Evolutionary conservation across 2,329 filamentous ascomycete genomes (phyloP).

Genomic region (Drechslerella dactyloides): DNA sequence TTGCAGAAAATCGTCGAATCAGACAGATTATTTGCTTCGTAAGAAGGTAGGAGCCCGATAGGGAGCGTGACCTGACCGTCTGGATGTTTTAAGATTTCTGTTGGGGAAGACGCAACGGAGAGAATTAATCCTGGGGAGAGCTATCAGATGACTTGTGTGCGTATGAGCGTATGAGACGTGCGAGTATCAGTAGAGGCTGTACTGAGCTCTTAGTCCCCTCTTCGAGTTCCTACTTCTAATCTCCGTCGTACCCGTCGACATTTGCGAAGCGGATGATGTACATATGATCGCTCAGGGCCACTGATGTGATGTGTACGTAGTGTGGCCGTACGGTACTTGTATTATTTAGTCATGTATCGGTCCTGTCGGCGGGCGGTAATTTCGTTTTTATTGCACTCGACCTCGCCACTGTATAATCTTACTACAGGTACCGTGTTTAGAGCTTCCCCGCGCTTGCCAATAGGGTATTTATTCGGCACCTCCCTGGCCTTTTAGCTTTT

Average conservation of each 20-base stretch:
- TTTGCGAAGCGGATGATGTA: no score
- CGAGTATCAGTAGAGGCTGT: neutral
- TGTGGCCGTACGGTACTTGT: neutral
- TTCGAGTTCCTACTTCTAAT: neutral
- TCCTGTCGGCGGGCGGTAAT: neutral
- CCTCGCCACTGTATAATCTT: no score
- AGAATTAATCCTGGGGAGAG: no score
- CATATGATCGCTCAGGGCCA: neutral
- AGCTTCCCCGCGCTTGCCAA: no score
- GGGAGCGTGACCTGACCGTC: neutral
- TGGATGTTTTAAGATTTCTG: constrained; percentile 6
- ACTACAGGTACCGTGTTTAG: no score
- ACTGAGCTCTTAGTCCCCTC: neutral
- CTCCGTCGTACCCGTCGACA: neutral
- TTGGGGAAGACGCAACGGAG: constrained; percentile 19
- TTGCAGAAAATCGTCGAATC: neutral
- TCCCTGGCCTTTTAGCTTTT: neutral
- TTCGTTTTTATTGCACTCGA: no score
- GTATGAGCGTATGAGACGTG: neutral
- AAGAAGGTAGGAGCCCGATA: no score
- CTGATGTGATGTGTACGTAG: neutral
- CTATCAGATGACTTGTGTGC: no score
- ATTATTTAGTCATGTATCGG: neutral
- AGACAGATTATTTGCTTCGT: neutral
- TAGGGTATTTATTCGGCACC: no score